phyloP scores from a whole-genome alignment of 768 basidiomycete genomes.

The Tricholoma furcatifolium region DNA sequence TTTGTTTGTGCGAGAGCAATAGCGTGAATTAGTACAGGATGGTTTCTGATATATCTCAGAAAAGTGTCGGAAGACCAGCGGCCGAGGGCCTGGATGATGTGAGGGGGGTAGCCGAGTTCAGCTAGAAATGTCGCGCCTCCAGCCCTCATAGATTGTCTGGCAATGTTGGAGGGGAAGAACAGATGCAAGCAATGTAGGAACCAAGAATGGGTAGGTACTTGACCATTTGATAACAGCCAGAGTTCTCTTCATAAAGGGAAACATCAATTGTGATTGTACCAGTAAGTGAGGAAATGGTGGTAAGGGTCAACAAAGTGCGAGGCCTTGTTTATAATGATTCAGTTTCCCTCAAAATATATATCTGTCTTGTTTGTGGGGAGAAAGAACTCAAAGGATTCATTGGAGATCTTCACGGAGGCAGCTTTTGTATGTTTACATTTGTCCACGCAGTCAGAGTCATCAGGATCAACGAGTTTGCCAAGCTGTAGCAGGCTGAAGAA shows the following conservation, averaged over 20 bases:
- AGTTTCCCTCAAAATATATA: conserved; percentile 16
- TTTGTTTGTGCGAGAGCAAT: too few species aligned
- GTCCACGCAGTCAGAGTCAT: conserved; percentile 5
- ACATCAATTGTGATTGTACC: not conserved
- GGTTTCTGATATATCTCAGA: conserved; percentile 24
- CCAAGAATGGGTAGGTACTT: conserved; percentile 14
- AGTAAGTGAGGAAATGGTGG: not conserved
- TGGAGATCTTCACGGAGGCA: not conserved
- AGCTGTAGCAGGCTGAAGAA: conserved; percentile 26
- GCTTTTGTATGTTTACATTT: conserved; percentile 4
- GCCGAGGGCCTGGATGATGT: conserved; percentile 29
- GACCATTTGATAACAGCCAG: conserved; percentile 14
- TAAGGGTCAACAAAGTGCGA: not conserved
- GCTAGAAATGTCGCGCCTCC: conserved; percentile 37
- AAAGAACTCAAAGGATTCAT: not conserved
- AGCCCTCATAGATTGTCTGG: conserved; percentile 38
- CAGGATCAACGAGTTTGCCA: conserved; percentile 25
- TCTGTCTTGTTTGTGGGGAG: conserved; percentile 21
- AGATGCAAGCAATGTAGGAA: conserved; percentile 12
- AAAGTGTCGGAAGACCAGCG: conserved; percentile 32
- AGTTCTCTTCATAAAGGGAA: conserved; percentile 11
- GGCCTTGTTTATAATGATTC: conserved; percentile 7
- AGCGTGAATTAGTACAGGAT: conserved; percentile 10
- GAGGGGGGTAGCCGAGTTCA: conserved; percentile 19
- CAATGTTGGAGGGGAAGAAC: conserved; percentile 13